These are phyloP conservation scores for Priceomyces medius DNA, from an alignment of 805 yeast genomes.

Conservation along the genomic window DNA sequence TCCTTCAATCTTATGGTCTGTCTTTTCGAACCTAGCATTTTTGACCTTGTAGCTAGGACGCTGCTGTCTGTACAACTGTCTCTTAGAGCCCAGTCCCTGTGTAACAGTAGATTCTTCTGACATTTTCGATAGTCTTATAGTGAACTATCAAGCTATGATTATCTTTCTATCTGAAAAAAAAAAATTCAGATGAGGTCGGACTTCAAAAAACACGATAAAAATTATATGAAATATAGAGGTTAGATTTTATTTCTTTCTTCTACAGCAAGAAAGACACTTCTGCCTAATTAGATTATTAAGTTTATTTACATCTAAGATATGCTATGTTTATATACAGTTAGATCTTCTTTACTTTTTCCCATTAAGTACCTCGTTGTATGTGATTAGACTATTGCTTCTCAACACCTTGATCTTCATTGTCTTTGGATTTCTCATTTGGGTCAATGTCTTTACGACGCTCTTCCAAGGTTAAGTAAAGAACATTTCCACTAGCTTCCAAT, in stretches of 20 bases:
- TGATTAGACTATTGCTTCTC: neutral
- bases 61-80: slow-evolving; percentile 49
- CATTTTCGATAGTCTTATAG: no score
- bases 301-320: neutral
- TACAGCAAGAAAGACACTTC: no score
- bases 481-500: slow-evolving; percentile 64
- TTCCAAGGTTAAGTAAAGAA: slow-evolving; percentile 72
- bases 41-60: slow-evolving; percentile 27
- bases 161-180: neutral
- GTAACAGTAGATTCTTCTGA: no score
- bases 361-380: neutral
- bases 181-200: neutral
- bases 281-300: neutral
- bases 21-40: slow-evolving; percentile 44
- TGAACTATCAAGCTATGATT: no score
- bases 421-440: slow-evolving; percentile 16
- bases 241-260: no score
- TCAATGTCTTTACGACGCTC: slow-evolving; percentile 40
- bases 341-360: neutral
- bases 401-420: neutral
- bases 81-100: no score
- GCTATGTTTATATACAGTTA: neutral
- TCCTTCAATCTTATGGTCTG: slow-evolving; percentile 24
- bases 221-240: no score
- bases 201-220: neutral